Conservation (phyloP, 116 monocot genomes). For the Dioscorea cayenensis region DNA sequence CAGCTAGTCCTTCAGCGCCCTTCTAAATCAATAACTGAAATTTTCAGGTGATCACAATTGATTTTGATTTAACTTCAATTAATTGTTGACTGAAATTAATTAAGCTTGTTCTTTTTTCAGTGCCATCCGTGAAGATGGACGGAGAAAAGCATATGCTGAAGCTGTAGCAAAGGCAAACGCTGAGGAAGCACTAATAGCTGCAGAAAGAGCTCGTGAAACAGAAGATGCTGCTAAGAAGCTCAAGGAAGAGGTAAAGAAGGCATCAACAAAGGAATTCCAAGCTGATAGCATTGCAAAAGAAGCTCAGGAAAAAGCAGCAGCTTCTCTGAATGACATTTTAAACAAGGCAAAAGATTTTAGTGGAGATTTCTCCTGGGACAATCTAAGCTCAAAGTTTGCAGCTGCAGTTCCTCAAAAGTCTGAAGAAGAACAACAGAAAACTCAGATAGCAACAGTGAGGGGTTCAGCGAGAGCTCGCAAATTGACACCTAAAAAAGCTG, state of each 20-base stretch:
- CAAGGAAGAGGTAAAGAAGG: slow-evolving; percentile 21
- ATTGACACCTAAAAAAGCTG: slow-evolving; percentile 44
- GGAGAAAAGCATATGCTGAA: slow-evolving; percentile 74
- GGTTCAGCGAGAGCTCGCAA: slow-evolving; percentile 60
- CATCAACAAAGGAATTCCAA: slow-evolving; percentile 17
- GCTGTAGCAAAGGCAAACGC: slow-evolving; percentile 57
- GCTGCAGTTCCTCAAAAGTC: slow-evolving; percentile 25
- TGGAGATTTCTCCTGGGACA: slow-evolving; percentile 58
- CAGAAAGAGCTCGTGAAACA: slow-evolving; percentile 38
- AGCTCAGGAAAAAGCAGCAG: slow-evolving; percentile 21
- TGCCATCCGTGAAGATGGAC: slow-evolving; percentile 76
- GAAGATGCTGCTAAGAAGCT: slow-evolving; percentile 32
- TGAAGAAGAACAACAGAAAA: slow-evolving; percentile 15
- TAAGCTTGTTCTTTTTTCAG: slow-evolving; percentile 15
- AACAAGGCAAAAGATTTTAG: slow-evolving; percentile 37
- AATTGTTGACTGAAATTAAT: background rate
- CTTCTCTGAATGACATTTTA: slow-evolving; percentile 39
- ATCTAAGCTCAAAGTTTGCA: slow-evolving; percentile 47
- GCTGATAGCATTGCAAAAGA: slow-evolving; percentile 24
- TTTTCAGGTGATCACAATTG: background rate
- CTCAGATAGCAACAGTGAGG: slow-evolving; percentile 52
- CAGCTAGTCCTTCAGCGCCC: background rate
- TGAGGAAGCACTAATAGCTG: slow-evolving; percentile 47
- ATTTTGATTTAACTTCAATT: too few relatives aligned
- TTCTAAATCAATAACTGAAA: background rate